A percentile compares a stretch with the other conserved stretches of the same genome.
Evolutionary conservation across 257 asterid genomes (phyloP).

Genomic region (Salvia miltiorrhiza): DNA sequence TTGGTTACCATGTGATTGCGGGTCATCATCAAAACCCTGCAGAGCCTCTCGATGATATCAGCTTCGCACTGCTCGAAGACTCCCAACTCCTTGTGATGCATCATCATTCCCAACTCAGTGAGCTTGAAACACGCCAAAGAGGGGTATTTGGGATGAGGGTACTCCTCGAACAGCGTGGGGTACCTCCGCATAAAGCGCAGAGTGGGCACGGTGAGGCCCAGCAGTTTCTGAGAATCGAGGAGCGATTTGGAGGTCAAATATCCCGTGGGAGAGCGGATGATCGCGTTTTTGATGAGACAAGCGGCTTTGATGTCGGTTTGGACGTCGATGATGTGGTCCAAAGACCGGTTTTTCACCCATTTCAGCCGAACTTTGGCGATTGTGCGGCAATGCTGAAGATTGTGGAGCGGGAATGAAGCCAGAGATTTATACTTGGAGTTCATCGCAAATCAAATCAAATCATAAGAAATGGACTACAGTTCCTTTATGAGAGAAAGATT

Average conservation of each 20-base stretch:
- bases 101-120: slow-evolving; percentile 54
- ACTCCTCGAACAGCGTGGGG: slow-evolving; percentile 88
- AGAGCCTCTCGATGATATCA: slow-evolving; percentile 67
- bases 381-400: slow-evolving; percentile 42
- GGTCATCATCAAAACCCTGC: slow-evolving; percentile 79
- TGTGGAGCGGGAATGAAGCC: slow-evolving; percentile 21
- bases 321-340: slow-evolving; percentile 76
- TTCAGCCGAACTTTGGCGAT: slow-evolving; percentile 77
- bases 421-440: slow-evolving; percentile 22
- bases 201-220: slow-evolving; percentile 83
- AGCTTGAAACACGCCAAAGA: slow-evolving; percentile 74
- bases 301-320: slow-evolving; percentile 91
- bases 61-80: slow-evolving; percentile 43
- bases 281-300: slow-evolving; percentile 70
- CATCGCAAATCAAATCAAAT: slow-evolving; percentile 18
- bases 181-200: slow-evolving; percentile 75
- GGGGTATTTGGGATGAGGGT: slow-evolving; percentile 81
- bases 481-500: too few relatives aligned
- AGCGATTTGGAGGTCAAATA: slow-evolving; percentile 65
- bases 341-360: slow-evolving; percentile 84
- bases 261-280: slow-evolving; percentile 59
- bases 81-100: slow-evolving; percentile 53
- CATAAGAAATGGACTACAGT: too few relatives aligned
- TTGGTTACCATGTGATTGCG: slow-evolving; percentile 41
- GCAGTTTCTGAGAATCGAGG: slow-evolving; percentile 59